Evolutionary conservation across 2,329 filamentous ascomycete species (phyloP), one percentile per base, ranked within the genome.

Genomic region (Trichoderma sp.): DNA sequence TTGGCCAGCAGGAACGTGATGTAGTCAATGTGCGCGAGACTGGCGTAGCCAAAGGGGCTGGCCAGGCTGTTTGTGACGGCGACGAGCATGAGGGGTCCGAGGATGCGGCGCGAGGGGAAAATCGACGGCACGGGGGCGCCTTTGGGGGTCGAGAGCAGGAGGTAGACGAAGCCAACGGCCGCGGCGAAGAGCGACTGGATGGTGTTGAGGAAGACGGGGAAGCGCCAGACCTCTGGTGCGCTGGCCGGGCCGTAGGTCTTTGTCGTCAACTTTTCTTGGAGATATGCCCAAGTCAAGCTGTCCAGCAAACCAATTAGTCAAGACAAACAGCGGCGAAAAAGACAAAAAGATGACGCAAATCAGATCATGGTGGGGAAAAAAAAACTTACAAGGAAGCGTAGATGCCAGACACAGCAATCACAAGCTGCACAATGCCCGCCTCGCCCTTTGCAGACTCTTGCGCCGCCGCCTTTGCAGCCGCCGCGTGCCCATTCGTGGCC

Each of bases 1-100:
- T 99, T 98, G 75, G 96, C 95, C 53, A 99, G 91, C 74, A 97
- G 92, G 82, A 97, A 98, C 35, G 96, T 97, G 77, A 98, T 93
- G 82, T 98, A 98, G 87, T 98, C 96, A 81, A 98, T 94, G 80
- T 98, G 94, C 47, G 91, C 90, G 62, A 98, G 89, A 70, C 90
- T 92, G 61, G 96, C 94, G 81, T 98, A 98, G 74, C 95, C 96
- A 77, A 97, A 97, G 3, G 95, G 95, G n/a, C 91, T 94, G 49
- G 95, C 94, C 64, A 98, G 91, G 4, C 93, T 94, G 75, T 89
- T 92, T 5, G 94, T 97, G 68, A 97, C 81, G 73, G 94, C 93
- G 70, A 99, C 93, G 70, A 98, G 88, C 70, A 93, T 80, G 57
- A 99, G 86, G 6, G 95, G 94, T 49, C 87, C 81, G 68, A 97